A percentile compares a stretch with the other conserved stretches of the same genome.
phyloP scores from a whole-genome alignment of 495 filamentous ascomycete species.

The Podospora sp. region DNA sequence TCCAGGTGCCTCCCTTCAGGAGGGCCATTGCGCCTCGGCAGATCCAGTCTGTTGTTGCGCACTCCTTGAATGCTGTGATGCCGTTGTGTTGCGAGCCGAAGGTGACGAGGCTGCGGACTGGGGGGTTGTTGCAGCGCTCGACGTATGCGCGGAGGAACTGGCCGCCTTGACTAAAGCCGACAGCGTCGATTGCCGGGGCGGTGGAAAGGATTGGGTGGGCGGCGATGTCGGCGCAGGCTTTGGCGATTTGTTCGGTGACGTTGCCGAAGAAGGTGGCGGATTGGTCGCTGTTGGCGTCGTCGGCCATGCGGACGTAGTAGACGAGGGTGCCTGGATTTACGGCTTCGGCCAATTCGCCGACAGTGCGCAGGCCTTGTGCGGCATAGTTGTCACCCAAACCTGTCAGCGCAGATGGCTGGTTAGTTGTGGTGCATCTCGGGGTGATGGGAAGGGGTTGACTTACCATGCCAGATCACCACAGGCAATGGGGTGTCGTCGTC shows the following conservation, averaged over 20 bases:
- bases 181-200: conserved; percentile 80
- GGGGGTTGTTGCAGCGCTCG: conserved; percentile 84
- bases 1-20: conserved; percentile 76
- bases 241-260: conserved; percentile 73
- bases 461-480: conserved; percentile 91
- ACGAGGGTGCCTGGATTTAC: conserved; percentile 81
- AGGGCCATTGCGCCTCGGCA: conserved; percentile 77
- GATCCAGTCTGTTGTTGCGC: conserved; percentile 67
- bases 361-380: conserved; percentile 67
- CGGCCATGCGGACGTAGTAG: conserved; percentile 76
- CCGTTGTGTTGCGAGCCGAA: conserved; percentile 95
- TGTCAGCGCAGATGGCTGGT: conserved; percentile 16
- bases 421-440: neutral
- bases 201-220: conserved; percentile 76
- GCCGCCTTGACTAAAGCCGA: conserved; percentile 95
- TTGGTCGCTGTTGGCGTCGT: conserved; percentile 66
- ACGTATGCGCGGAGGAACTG: conserved; percentile 94
- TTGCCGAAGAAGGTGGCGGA: conserved; percentile 90
- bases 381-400: conserved; percentile 68
- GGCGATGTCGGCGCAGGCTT: conserved; percentile 80
- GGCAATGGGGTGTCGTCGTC: conserved; percentile 69
- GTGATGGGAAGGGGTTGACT: conserved; percentile 27
- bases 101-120: conserved; percentile 80
- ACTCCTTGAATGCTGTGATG: conserved; percentile 76
- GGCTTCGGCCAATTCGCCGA: conserved; percentile 68